phyloP scores from a whole-genome alignment of 495 filamentous ascomycete species.

The Elaphomyces granulatus region DNA sequence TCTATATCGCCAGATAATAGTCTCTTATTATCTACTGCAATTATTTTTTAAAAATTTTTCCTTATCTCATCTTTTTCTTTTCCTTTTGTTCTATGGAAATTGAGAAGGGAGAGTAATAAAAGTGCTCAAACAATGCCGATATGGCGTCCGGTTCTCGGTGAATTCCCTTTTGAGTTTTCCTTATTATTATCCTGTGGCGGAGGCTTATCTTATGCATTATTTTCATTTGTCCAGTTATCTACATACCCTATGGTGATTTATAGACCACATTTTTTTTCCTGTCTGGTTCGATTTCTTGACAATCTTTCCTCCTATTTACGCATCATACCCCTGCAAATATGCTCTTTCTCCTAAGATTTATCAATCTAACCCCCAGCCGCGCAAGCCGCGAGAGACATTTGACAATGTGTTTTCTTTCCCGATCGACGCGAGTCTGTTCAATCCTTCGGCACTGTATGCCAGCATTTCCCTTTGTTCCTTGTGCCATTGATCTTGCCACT shows the following conservation, averaged over 20 bases:
- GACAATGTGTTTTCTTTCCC: too few species aligned
- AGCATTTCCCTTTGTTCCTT: not conserved
- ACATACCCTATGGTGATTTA: not conserved
- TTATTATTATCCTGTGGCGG: not conserved
- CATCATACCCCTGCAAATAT: not conserved
- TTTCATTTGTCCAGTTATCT: constrained; percentile 2
- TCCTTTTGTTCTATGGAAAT: constrained; percentile 1
- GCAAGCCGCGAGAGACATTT: too few species aligned
- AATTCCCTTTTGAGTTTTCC: not conserved
- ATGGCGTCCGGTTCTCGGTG: not conserved
- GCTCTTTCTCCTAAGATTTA: constrained; percentile 1
- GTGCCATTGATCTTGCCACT: not conserved
- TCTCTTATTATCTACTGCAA: constrained; percentile 3
- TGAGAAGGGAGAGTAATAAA: not conserved
- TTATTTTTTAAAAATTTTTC: constrained; percentile 11
- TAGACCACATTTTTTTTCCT: constrained; percentile 4
- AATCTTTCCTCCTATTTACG: constrained; percentile 6
- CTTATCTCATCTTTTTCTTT: constrained; percentile 5
- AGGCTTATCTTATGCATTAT: not conserved
- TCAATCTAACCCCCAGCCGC: not conserved
- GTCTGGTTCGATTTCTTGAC: constrained; percentile 8
- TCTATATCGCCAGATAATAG: too few species aligned
- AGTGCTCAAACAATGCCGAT: not conserved
- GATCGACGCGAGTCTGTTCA: too few species aligned
- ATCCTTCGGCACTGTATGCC: not conserved